Evolutionary conservation across 73 alveolate species (phyloP).

Genomic region (Diophrys appendiculata): DNA sequence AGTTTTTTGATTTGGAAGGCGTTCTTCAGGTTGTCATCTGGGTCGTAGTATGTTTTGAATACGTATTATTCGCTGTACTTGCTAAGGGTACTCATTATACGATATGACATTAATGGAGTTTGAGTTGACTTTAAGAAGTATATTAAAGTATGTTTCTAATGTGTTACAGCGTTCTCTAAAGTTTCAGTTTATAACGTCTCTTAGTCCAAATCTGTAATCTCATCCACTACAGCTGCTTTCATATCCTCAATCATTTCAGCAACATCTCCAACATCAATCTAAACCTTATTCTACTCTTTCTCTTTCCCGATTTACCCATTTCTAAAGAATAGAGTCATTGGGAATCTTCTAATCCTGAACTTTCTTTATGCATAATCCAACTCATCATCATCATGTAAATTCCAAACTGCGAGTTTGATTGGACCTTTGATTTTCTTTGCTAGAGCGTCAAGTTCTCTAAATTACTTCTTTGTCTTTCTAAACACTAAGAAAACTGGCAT

Average conservation of each 20-base stretch:
- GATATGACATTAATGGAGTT: no score
- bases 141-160: no score
- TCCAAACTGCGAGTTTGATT: background rate
- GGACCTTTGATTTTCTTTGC: background rate
- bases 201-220: background rate
- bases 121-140: no score
- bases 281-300: background rate
- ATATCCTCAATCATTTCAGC: background rate
- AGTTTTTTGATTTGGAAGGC: no score
- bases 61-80: no score
- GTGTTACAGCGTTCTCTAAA: background rate
- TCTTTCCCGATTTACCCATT: background rate
- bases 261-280: background rate
- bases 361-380: background rate
- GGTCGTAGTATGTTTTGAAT: no score
- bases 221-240: background rate
- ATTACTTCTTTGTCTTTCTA: background rate
- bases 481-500: background rate
- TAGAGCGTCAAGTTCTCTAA: background rate
- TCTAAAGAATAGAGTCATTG: background rate
- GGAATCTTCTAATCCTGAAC: background rate
- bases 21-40: no score
- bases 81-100: no score
- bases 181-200: background rate
- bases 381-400: background rate